Conservation (phyloP, 169 alveolate genomes). For the Plasmodium adleri region DNA sequence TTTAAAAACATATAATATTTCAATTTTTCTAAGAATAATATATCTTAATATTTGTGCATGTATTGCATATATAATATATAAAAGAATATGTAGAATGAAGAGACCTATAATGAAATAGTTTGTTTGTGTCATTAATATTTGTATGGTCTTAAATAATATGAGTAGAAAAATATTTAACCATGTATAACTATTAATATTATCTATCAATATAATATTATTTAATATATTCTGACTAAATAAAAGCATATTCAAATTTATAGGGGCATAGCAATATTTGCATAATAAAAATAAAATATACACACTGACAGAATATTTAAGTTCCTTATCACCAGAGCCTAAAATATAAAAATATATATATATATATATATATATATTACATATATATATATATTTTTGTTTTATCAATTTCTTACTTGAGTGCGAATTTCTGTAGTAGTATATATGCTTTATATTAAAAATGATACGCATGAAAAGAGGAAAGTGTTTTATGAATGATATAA, state of each 20-base stretch:
- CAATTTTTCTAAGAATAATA: slow-evolving; percentile 71
- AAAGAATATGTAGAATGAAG: slow-evolving; percentile 35
- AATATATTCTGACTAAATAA: slow-evolving; percentile 48
- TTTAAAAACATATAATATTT: slow-evolving; percentile 56
- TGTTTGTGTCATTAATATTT: slow-evolving; percentile 34
- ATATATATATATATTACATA: slow-evolving; percentile 1
- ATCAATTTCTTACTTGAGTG: background rate
- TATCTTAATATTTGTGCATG: slow-evolving; percentile 70
- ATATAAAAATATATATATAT: background rate
- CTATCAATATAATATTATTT: slow-evolving; percentile 51
- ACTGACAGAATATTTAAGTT: slow-evolving; percentile 44
- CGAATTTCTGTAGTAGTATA: slow-evolving; percentile 21
- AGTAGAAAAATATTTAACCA: slow-evolving; percentile 40
- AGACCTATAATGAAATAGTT: slow-evolving; percentile 48
- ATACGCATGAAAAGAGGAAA: slow-evolving; percentile 23
- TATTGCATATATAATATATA: slow-evolving; percentile 58
- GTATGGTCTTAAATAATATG: slow-evolving; percentile 35
- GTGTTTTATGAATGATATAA: slow-evolving; percentile 33
- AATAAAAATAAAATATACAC: slow-evolving; percentile 41
- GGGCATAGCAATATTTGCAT: slow-evolving; percentile 60
- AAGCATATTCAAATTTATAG: slow-evolving; percentile 46
- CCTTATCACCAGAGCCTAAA: background rate
- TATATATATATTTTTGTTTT: background rate
- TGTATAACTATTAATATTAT: slow-evolving; percentile 52
- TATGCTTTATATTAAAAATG: slow-evolving; percentile 33